These are phyloP conservation scores for Hanseniaspora lindneri DNA, from an alignment of 805 yeast species.

Conservation along the genomic window DNA sequence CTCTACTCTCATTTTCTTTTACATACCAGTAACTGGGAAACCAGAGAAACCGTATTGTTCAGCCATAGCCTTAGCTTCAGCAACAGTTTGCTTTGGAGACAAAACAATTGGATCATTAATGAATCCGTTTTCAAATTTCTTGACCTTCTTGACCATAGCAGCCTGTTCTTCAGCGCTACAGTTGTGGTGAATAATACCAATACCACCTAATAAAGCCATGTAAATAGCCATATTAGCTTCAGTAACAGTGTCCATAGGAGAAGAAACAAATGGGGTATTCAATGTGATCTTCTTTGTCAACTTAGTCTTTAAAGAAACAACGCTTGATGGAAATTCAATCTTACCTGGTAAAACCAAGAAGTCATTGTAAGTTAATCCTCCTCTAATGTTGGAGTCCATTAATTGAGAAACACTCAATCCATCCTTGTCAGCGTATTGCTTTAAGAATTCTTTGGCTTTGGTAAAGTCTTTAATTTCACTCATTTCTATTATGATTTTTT, in stretches of 20 bases:
- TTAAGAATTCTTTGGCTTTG: slow-evolving; percentile 57
- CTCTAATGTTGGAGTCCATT: slow-evolving; percentile 81
- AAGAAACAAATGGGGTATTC: slow-evolving; percentile 89
- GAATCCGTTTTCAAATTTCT: slow-evolving; percentile 95
- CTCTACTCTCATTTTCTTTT: background rate
- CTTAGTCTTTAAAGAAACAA: slow-evolving; percentile 68
- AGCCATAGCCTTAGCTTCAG: slow-evolving; percentile 64
- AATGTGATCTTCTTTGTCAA: slow-evolving; percentile 84
- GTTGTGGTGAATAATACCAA: slow-evolving; percentile 97
- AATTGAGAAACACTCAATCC: slow-evolving; percentile 74
- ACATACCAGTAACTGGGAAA: slow-evolving; percentile 99
- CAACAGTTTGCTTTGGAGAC: slow-evolving; percentile 63
- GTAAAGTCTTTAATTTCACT: slow-evolving; percentile 33
- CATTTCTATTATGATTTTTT: slow-evolving; percentile 2
- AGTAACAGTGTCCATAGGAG: slow-evolving; percentile 99
- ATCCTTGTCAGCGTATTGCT: slow-evolving; percentile 58
- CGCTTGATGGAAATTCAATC: slow-evolving; percentile 73
- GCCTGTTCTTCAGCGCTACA: slow-evolving; percentile 96
- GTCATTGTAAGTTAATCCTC: slow-evolving; percentile 96
- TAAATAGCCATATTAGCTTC: slow-evolving; percentile 95
- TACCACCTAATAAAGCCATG: slow-evolving; percentile 97
- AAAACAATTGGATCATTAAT: slow-evolving; percentile 88
- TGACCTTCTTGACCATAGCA: slow-evolving; percentile 92
- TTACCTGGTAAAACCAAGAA: slow-evolving; percentile 91
- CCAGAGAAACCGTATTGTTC: slow-evolving; percentile 79